Conservation (phyloP, 2,329 filamentous ascomycete species). For the Piedraia hortae region DNA sequence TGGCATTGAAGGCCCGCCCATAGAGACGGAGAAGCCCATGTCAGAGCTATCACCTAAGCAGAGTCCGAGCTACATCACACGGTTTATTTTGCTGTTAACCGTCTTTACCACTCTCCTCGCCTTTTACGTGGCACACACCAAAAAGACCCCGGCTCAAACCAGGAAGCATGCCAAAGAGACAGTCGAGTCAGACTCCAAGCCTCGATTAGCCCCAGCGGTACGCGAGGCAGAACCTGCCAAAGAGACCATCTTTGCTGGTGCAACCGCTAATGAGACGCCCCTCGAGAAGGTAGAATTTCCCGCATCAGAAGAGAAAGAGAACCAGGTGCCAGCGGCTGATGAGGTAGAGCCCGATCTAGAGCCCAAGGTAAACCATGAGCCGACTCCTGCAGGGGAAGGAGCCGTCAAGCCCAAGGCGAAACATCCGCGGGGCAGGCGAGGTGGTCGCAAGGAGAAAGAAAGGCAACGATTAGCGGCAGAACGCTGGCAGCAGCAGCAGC, state of each 20-base stretch:
- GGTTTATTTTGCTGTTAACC: background rate
- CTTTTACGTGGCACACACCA: no score
- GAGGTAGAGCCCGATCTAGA: conserved; percentile 4
- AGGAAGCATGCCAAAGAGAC: conserved; percentile 1
- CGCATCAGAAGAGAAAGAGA: no score
- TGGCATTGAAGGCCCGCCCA: conserved; percentile 4
- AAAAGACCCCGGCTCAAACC: no score
- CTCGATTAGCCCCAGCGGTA: conserved; percentile 3
- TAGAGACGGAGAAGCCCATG: background rate
- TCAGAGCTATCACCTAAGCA: no score
- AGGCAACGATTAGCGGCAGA: conserved; percentile 12
- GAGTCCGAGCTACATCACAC: background rate
- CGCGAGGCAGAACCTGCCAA: conserved; percentile 12
- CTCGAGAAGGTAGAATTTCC: no score
- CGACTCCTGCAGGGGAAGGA: no score
- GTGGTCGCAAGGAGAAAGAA: conserved; percentile 18
- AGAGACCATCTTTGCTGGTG: conserved; percentile 12
- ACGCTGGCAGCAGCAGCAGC: conserved; percentile 15
- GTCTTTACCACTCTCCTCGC: background rate
- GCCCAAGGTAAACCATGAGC: no score
- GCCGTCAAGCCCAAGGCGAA: conserved; percentile 6
- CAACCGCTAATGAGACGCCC: no score
- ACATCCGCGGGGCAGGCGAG: conserved; percentile 20
- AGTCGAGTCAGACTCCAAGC: background rate
- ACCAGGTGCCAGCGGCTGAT: conserved; percentile 1